Base-by-base conservation (phyloP, 2,329 filamentous ascomycete species). In the Fusarium xyrophilum region DNA sequence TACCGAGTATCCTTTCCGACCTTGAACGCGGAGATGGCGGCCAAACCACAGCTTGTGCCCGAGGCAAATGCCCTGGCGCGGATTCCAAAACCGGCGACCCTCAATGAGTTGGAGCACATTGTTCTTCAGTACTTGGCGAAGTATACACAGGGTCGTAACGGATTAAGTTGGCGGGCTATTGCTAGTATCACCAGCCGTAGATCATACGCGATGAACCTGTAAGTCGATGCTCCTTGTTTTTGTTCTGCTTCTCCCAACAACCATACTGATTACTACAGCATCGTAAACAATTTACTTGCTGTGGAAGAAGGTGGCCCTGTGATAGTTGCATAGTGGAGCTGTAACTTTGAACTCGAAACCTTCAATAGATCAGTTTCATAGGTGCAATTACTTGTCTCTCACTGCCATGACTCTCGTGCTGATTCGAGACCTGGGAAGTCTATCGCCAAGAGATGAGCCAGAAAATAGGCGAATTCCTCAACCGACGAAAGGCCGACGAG, bases 381-480 rank as follows among this genome's bases (percentile, higher is more conserved):
- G 15, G 39, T 42, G 0, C 5, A 25, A 15, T 15, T 9, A 1
- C 5, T 6, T 19, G 10, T 6, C 7, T 25, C 7, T 19, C 25
- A 7, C 2, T 4, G 0, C 23, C 3, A 19, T 25, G 2, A 42
- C 8, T 42, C 10, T 9, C 4, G 6, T 42, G 39, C 11, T 42
- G 5, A 42, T 6, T 2, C 2, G 3, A 25, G 21, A 9, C 21
- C 0, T 17, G 25, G 21, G 3, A 42, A 2, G 5, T 8, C 10
- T 42, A 12, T 0, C 0, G 11, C 15, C 15, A 42, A 4, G 39
- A 42, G 7, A 9, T 42, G 1, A 0, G 5, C 7, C 39, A 25
- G 39, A 42, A 19, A 25, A 8, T 6, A 12, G 0, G 0, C 5
- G 21, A 12, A 19, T 42, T 13, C 5, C 8, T 0, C 15, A 17